Conservation (phyloP, 2,329 filamentous ascomycete genomes). For the Epichloe elymi region DNA sequence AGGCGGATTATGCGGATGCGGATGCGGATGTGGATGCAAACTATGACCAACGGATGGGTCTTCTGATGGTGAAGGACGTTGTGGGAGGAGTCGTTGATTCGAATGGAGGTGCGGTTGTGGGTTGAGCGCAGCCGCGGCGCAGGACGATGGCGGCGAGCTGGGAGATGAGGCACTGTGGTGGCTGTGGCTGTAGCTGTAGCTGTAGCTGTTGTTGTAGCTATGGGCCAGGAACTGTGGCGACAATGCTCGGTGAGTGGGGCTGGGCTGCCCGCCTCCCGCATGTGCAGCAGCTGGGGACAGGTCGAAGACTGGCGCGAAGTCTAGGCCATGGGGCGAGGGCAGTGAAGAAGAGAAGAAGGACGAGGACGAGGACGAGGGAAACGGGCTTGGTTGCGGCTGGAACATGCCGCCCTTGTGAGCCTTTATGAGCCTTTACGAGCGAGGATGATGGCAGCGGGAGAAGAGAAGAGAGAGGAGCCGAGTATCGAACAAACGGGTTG, state of each 20-base stretch:
- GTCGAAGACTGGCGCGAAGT: constrained; percentile 10
- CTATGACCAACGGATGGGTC: constrained; percentile 5
- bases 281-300: constrained; percentile 7
- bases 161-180: constrained; percentile 4
- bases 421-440: neutral
- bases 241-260: constrained; percentile 5
- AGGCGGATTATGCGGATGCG: constrained; percentile 1
- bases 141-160: constrained; percentile 4
- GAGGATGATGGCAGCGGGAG: neutral
- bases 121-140: constrained; percentile 6
- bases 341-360: constrained; percentile 19
- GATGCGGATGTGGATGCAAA: constrained; percentile 2
- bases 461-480: neutral
- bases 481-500: too few relatives aligned
- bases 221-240: constrained; percentile 6
- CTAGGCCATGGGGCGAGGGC: constrained; percentile 25
- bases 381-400: constrained; percentile 39
- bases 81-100: neutral
- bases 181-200: neutral
- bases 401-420: constrained; percentile 30
- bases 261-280: constrained; percentile 3
- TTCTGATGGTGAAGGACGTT: constrained; percentile 3
- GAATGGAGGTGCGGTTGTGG: constrained; percentile 6
- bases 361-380: constrained; percentile 21
- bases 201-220: neutral